Conservation (phyloP, 1,284 basidiomycete genomes). For the Moesziomyces antarcticus region DNA sequence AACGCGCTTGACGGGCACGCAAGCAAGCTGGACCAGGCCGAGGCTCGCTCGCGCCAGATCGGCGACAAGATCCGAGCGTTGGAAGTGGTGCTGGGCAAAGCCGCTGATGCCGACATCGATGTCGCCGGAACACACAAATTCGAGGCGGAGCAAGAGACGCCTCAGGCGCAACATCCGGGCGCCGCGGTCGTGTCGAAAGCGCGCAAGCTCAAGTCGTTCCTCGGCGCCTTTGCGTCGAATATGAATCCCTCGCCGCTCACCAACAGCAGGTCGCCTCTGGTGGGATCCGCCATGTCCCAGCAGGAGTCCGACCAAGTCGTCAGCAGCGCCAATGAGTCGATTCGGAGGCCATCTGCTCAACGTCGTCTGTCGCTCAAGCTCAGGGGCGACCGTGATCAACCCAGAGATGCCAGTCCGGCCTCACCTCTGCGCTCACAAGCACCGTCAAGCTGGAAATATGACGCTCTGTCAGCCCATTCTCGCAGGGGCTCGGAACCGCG, state of each 20-base stretch:
- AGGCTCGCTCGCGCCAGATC: conserved; percentile 16
- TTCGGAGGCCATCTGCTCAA: not conserved
- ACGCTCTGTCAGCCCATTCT: conserved; percentile 3
- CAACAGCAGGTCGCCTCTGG: conserved; percentile 6
- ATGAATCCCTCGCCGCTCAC: conserved; percentile 27
- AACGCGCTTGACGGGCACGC: conserved; percentile 11
- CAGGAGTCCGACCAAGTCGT: conserved; percentile 8
- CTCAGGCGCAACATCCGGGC: not conserved
- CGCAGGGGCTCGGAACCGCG: conserved; percentile 13
- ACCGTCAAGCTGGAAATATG: conserved; percentile 22
- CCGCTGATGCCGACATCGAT: conserved; percentile 12
- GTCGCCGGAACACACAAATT: conserved; percentile 15
- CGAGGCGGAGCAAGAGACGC: conserved; percentile 12
- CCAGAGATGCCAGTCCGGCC: not conserved
- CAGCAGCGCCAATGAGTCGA: not conserved
- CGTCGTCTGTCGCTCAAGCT: conserved; percentile 28
- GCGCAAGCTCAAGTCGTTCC: conserved; percentile 40
- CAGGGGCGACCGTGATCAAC: conserved; percentile 8
- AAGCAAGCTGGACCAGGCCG: conserved; percentile 9
- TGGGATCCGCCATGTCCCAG: not conserved
- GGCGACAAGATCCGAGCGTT: conserved; percentile 16
- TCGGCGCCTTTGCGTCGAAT: conserved; percentile 25
- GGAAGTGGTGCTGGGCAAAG: conserved; percentile 17
- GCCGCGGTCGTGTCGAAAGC: conserved; percentile 23
- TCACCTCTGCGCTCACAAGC: conserved; percentile 15